These are phyloP conservation scores for Vigna nakashimae DNA, from an alignment of 306 rosid species.

Conservation along the genomic window DNA sequence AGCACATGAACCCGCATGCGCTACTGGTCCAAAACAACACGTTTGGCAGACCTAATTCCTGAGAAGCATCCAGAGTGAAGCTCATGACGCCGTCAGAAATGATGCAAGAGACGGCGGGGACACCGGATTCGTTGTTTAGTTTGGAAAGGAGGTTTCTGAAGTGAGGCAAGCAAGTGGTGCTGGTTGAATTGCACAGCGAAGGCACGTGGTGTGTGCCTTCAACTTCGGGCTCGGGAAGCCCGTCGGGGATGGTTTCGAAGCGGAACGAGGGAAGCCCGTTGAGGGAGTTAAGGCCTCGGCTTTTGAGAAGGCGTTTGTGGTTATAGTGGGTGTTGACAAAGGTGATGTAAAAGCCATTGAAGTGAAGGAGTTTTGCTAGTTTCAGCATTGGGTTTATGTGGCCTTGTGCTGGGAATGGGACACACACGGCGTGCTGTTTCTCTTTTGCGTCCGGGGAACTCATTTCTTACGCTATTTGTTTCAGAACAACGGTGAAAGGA, in stretches of 20 bases:
- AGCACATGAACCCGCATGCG: constrained; percentile 64
- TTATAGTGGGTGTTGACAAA: constrained; percentile 50
- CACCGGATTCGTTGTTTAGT: constrained; percentile 30
- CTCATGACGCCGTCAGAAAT: constrained; percentile 57
- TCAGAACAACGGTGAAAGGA: too few species aligned
- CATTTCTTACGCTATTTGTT: too few species aligned
- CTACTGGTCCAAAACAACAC: constrained; percentile 57
- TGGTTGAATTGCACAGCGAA: constrained; percentile 41
- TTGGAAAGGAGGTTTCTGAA: constrained; percentile 50
- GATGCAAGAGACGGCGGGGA: constrained; percentile 54
- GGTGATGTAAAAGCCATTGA: constrained; percentile 48
- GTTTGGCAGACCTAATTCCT: constrained; percentile 46
- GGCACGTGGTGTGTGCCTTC: constrained; percentile 60
- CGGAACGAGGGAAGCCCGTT: constrained; percentile 43
- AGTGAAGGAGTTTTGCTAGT: constrained; percentile 51
- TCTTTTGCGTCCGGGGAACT: too few species aligned
- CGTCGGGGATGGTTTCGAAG: constrained; percentile 55
- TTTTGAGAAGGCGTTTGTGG: constrained; percentile 51
- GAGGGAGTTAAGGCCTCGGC: constrained; percentile 41
- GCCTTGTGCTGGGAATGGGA: constrained; percentile 57
- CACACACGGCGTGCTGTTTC: constrained; percentile 50
- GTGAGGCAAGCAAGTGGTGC: constrained; percentile 44
- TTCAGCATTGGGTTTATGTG: constrained; percentile 57
- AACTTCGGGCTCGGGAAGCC: constrained; percentile 57
- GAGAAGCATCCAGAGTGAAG: constrained; percentile 55